Evolutionary conservation across 2,329 filamentous ascomycete genomes (phyloP), one percentile per base, ranked within the genome.

Genomic region (Hypoxylon sp.): DNA sequence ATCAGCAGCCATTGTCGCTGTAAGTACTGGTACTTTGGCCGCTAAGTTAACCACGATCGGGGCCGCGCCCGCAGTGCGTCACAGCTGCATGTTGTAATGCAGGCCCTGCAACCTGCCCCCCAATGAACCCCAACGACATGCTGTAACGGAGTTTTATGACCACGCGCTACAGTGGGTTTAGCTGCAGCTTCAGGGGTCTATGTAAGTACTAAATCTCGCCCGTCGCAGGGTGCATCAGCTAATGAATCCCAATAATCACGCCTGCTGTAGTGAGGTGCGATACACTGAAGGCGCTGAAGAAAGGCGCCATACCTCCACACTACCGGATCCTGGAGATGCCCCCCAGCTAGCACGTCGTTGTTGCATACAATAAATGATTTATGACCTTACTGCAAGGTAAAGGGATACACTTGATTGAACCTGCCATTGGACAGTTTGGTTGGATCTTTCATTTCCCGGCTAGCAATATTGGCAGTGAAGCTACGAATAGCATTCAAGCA

Each of bases 1-100:
- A 22, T 24, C 37, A 22, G 19, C 44, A 13, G 20, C 17, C 24
- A 7, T 56, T 62, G 55, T 61, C 15, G 30, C 37, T 62, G 32
- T 46, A 68, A 55, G 68, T 70, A 70, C 66, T 53, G 22, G 56
- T 70, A 70, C 68, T 59, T 65, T 2, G n/a, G 28, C 43, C 48
- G 43, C 58, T 64, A 32, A 55, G 52, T 52, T 46, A 50, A 41
- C 47, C 51, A 48, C 17, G 62, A 30, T 62, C 51, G 30, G 57
- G 54, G 41, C 54, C 28, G 34, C 37, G 59, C 53, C 51, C 41
- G 56, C 62, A 60, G 59, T 60, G 62, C 54, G 46, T 62, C 59
- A 65, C 61, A 49, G 54, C 24, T 65, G 64, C 64, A 69, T 67
- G 19, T 57, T 66, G 62, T 65, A 65, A 58, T 56, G 46, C 63